These are phyloP conservation scores for Fusarium penzigii DNA, from an alignment of 2,329 filamentous ascomycete species.

Conservation along the genomic window DNA sequence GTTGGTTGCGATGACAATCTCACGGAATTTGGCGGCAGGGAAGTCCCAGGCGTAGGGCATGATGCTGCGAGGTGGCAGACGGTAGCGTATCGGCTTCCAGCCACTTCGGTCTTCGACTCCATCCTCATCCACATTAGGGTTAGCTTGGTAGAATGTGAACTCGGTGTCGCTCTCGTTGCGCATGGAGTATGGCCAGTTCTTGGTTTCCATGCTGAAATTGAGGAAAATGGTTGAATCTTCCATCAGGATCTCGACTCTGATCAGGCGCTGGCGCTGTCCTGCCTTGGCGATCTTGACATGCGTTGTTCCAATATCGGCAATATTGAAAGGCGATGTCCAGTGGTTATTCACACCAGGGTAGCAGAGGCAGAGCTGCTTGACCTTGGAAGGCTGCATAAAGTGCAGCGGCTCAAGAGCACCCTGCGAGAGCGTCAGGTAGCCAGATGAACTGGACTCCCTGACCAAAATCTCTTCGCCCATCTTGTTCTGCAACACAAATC, in stretches of 20 bases:
- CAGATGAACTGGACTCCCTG: conserved; percentile 87
- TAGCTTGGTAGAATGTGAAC: conserved; percentile 94
- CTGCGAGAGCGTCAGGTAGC: conserved; percentile 74
- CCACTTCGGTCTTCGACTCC: conserved; percentile 80
- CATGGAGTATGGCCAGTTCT: conserved; percentile 98
- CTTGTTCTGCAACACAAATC: conserved; percentile 94
- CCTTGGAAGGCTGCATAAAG: conserved; percentile 79
- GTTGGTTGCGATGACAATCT: conserved; percentile 68
- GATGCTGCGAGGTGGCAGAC: conserved; percentile 89
- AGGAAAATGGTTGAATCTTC: conserved; percentile 93
- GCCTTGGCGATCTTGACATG: conserved; percentile 93
- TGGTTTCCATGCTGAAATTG: conserved; percentile 84
- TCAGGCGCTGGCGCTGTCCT: conserved; percentile 83
- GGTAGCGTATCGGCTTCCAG: conserved; percentile 91
- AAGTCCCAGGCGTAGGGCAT: conserved; percentile 99
- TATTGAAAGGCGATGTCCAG: conserved; percentile 98
- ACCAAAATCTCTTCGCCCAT: conserved; percentile 86
- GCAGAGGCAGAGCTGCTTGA: conserved; percentile 89
- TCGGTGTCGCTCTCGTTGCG: conserved; percentile 97
- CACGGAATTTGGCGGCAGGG: conserved; percentile 93
- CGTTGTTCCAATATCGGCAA: conserved; percentile 88
- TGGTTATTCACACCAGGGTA: conserved; percentile 94
- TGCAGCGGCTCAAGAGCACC: conserved; percentile 85
- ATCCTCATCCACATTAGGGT: conserved; percentile 91
- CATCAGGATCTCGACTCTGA: conserved; percentile 86